Evolutionary conservation across 1,284 basidiomycete genomes (phyloP).

Genomic region (Melampsora abietis-canadensis): DNA sequence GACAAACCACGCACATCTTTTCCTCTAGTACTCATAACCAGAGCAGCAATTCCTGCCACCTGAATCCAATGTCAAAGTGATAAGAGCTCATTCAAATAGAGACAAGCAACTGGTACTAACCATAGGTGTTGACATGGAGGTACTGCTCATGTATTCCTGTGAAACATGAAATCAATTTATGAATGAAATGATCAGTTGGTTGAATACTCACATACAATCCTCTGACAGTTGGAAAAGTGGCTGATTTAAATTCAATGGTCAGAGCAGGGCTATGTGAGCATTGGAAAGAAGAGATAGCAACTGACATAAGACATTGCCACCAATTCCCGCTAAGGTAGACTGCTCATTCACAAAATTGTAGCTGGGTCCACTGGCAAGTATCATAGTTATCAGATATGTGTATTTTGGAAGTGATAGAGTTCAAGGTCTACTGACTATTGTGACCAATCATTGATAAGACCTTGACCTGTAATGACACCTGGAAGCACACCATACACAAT

Average conservation of each 20-base stretch:
- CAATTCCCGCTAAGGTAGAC: conserved; percentile 19
- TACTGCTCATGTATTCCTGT: conserved; percentile 27
- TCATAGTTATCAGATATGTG: not conserved
- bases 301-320: conserved; percentile 36
- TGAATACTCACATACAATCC: conserved; percentile 30
- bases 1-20: conserved; percentile 25
- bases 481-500: conserved; percentile 16
- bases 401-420: not conserved
- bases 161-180: not conserved
- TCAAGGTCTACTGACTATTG: not conserved
- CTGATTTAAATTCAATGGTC: not conserved
- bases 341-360: conserved; percentile 33
- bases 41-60: conserved; percentile 34
- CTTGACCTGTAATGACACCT: not conserved
- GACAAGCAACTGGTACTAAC: not conserved
- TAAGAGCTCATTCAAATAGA: not conserved
- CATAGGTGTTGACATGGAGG: conserved; percentile 38
- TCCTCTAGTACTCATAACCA: conserved; percentile 20
- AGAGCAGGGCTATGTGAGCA: not conserved
- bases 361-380: conserved; percentile 34
- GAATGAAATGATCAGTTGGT: too few relatives aligned
- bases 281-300: not conserved
- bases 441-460: not conserved
- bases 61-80: not conserved
- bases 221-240: conserved; percentile 27